These are phyloP conservation scores for Salix suchowensis DNA, from an alignment of 345 rosid species.

Conservation along the genomic window DNA sequence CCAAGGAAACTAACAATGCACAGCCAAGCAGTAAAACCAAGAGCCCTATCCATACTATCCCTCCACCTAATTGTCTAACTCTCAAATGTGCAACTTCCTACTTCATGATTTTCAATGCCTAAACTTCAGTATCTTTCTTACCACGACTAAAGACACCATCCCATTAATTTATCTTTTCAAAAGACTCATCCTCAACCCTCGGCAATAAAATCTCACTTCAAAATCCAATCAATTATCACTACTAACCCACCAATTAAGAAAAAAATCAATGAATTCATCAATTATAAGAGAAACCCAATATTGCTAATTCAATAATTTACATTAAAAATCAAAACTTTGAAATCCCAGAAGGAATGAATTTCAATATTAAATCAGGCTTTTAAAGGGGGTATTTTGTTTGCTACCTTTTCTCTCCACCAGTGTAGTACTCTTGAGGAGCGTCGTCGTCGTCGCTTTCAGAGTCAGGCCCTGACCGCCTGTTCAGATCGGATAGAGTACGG, in stretches of 20 bases:
- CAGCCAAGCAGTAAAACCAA: background rate
- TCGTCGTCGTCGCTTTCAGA: conserved; percentile 74
- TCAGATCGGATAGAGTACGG: conserved; percentile 85
- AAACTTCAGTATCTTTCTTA: background rate
- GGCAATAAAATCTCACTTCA: background rate
- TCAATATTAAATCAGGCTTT: background rate
- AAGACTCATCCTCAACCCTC: background rate
- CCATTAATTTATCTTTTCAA: background rate
- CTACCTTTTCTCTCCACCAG: conserved; percentile 96
- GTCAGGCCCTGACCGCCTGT: conserved; percentile 62
- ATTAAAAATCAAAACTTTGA: background rate
- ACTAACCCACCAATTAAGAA: background rate
- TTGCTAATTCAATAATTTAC: background rate
- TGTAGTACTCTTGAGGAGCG: conserved; percentile 79
- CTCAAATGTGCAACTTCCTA: background rate
- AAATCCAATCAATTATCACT: background rate
- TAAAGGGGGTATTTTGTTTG: background rate
- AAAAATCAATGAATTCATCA: background rate
- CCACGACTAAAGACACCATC: background rate
- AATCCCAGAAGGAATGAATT: background rate
- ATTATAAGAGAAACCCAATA: background rate
- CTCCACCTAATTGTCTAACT: background rate
- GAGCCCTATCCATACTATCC: background rate
- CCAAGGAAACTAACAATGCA: background rate
- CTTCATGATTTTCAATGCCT: background rate